Conservation (phyloP, 2,329 filamentous ascomycete genomes). For the Xylaria sp. region DNA sequence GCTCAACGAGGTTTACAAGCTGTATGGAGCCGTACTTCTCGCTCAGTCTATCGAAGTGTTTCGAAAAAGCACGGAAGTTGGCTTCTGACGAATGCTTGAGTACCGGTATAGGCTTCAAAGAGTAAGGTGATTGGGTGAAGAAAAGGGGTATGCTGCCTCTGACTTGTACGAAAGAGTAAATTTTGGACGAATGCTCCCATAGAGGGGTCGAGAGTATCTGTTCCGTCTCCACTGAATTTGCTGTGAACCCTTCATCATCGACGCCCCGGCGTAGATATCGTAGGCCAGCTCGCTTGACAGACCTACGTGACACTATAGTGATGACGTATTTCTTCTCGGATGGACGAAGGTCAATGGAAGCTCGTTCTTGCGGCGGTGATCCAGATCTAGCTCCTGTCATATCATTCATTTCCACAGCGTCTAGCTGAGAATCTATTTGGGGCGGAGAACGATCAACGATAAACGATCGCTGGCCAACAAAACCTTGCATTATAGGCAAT, state of each 20-base stretch:
- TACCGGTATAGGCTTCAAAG: constrained; percentile 86
- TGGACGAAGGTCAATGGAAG: constrained; percentile 51
- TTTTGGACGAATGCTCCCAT: constrained; percentile 70
- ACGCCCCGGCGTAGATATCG: constrained; percentile 91
- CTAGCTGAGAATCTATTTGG: constrained; percentile 59
- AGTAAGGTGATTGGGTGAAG: constrained; percentile 95
- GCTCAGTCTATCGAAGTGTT: constrained; percentile 78
- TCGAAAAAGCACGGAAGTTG: constrained; percentile 81
- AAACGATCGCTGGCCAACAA: constrained; percentile 88
- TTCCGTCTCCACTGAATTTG: constrained; percentile 94
- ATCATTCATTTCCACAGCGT: constrained; percentile 48
- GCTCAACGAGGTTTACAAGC: constrained; percentile 87
- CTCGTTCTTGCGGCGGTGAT: constrained; percentile 40
- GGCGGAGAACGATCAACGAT: constrained; percentile 72
- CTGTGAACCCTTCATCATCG: constrained; percentile 87
- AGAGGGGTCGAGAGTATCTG: constrained; percentile 82
- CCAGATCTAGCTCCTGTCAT: constrained; percentile 38
- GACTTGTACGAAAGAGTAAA: constrained; percentile 87
- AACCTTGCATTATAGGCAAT: constrained; percentile 91
- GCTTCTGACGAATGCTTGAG: constrained; percentile 82
- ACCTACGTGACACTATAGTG: constrained; percentile 92
- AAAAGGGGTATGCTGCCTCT: constrained; percentile 93
- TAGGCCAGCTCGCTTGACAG: constrained; percentile 84
- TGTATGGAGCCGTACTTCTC: constrained; percentile 81
- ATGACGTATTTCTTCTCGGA: constrained; percentile 74